phyloP scores from a whole-genome alignment of 768 basidiomycete genomes.

The Mycena rebaudengoi region DNA sequence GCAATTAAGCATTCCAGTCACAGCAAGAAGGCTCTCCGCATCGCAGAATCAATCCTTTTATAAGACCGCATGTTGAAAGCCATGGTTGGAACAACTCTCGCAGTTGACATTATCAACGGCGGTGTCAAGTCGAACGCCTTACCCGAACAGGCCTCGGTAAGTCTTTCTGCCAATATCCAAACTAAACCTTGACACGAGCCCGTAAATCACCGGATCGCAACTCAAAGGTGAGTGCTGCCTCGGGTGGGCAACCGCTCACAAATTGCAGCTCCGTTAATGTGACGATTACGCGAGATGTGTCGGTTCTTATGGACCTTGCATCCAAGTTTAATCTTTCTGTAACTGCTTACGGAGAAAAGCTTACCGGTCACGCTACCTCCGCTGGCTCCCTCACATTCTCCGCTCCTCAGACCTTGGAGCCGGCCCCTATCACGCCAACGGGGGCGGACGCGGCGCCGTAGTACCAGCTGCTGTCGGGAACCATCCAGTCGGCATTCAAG shows the following conservation, averaged over 20 bases:
- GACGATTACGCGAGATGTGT: conserved; percentile 36
- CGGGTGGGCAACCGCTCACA: neutral
- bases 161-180: neutral
- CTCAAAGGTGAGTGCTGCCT: conserved; percentile 39
- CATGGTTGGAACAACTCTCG: conserved; percentile 60
- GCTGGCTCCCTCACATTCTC: conserved; percentile 36
- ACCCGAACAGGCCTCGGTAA: conserved; percentile 53
- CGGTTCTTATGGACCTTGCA: conserved; percentile 41
- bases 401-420: conserved; percentile 50
- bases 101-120: conserved; percentile 55
- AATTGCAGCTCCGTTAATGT: conserved; percentile 46
- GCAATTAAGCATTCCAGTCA: conserved; percentile 41
- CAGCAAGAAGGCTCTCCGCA: conserved; percentile 46
- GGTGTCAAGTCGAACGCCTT: conserved; percentile 61
- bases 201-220: conserved; percentile 59
- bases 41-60: conserved; percentile 47
- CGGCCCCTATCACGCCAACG: conserved; percentile 56
- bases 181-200: neutral
- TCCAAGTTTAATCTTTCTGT: conserved; percentile 46
- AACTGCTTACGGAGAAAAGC: conserved; percentile 43
- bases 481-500: conserved; percentile 47
- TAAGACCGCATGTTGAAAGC: conserved; percentile 32
- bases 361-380: conserved; percentile 17
- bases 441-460: conserved; percentile 31
- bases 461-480: conserved; percentile 48